These are phyloP conservation scores for Spergularia marina DNA, from an alignment of 148 eudicot genomes.

Conservation along the genomic window DNA sequence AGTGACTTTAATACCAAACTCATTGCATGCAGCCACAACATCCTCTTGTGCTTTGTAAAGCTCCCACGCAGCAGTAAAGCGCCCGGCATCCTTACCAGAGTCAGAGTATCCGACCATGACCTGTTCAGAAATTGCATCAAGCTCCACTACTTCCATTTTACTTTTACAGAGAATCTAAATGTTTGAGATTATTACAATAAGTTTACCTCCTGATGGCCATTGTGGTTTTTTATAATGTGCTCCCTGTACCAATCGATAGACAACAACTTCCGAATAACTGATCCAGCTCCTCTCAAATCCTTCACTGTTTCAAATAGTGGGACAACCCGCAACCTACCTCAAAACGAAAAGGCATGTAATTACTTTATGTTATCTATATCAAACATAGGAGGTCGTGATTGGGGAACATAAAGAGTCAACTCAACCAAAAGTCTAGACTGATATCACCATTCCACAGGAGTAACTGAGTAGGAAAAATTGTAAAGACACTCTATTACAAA, in stretches of 20 bases:
- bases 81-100: conserved; percentile 94
- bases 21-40: conserved; percentile 86
- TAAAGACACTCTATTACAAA: neutral
- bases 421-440: no score
- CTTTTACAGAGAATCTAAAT: neutral
- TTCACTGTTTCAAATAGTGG: conserved; percentile 91
- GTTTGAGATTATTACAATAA: neutral
- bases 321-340: conserved; percentile 74
- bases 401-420: no score
- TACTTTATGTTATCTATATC: neutral
- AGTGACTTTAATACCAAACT: conserved; percentile 73
- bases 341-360: conserved; percentile 9
- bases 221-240: conserved; percentile 75
- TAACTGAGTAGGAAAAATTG: no score
- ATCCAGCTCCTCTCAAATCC: conserved; percentile 85
- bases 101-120: conserved; percentile 97
- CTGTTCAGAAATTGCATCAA: conserved; percentile 36
- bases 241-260: conserved; percentile 88
- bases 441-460: no score
- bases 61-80: conserved; percentile 94
- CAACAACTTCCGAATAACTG: conserved; percentile 68
- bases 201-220: conserved; percentile 83
- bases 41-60: conserved; percentile 94
- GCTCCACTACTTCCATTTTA: conserved; percentile 7
- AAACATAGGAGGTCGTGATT: neutral